A percentile compares a stretch with the other conserved stretches of the same genome.
Evolutionary conservation across 805 yeast species (phyloP).

Genomic region (Metahyphopichia silvanorum): DNA sequence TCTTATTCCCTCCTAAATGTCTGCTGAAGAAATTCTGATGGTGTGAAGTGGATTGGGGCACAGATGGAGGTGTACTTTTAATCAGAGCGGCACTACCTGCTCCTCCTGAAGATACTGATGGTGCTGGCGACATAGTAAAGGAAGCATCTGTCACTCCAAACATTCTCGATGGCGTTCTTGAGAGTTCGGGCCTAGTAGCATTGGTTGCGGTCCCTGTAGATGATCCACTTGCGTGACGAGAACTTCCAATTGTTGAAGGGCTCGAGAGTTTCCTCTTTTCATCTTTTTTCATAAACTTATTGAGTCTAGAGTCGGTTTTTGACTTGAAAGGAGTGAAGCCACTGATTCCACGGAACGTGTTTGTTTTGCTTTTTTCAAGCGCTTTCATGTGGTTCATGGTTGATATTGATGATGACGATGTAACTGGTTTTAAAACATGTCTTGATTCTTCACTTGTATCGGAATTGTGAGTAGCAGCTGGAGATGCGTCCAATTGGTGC

Average conservation of each 20-base stretch:
- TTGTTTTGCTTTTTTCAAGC: constrained; percentile 9
- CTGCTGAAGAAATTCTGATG: constrained; percentile 18
- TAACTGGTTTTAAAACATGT: constrained; percentile 6
- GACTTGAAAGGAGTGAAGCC: constrained; percentile 29
- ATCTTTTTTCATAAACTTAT: constrained; percentile 29
- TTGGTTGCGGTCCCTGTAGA: background rate
- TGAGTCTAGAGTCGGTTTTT: constrained; percentile 20
- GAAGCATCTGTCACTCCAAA: too few species aligned
- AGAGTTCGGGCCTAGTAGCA: background rate
- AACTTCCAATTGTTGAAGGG: too few species aligned
- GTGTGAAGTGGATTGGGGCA: constrained; percentile 10
- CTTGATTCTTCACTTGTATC: background rate
- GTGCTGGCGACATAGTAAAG: constrained; percentile 5
- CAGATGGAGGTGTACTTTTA: background rate
- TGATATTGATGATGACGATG: constrained; percentile 8
- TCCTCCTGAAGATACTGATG: constrained; percentile 4
- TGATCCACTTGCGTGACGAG: too few species aligned
- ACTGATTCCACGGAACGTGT: constrained; percentile 20
- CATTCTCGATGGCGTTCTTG: constrained; percentile 1
- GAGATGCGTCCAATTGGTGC: background rate
- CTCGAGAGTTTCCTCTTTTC: constrained; percentile 20
- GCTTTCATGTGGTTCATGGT: constrained; percentile 1
- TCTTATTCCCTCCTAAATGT: constrained; percentile 11
- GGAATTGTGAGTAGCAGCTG: background rate
- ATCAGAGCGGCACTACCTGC: constrained; percentile 3